Base-by-base conservation (phyloP, 352 stramenopile genomes). In the Pythium brassicae region DNA sequence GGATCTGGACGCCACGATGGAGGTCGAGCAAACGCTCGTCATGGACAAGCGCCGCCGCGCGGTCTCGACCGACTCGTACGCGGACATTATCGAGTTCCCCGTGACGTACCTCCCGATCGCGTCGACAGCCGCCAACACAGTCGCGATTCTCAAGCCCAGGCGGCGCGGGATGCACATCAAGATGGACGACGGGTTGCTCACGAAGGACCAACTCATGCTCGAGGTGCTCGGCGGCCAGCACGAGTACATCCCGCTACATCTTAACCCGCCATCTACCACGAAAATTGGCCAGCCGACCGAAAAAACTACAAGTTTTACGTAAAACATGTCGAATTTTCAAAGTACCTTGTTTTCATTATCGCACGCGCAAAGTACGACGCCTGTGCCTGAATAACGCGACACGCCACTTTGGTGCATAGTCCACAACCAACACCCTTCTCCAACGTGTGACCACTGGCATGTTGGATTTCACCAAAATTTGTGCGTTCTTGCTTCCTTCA, bases 131-230 rank as follows among this genome's bases (percentile, higher is more conserved):
- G 72, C 78, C 2, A 83, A 86, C 35, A 78, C 74, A 3, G 73
- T 86, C 19, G 73, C 77, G 43, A 66, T 89, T 14, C 64, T 91
- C 4, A 68, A 72, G 50, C 66, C 72, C 14, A 62, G 86, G 10
- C 73, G 72, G 32, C 63, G 32, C 37, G 81, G 81, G 5, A 83
- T 79, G 68, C 55, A 75, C 15, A 72, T 92, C 34, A 76, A 92
- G 25, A 78, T 92, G 37, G 81, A 92, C 59, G 81, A 92, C 56
- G 76, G 76, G 0, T 92, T 78, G 25, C 71, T 92, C 22, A 92
- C 81, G 5, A 87, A 84, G 45, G 81, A 92, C 55, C 81, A 86
- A 51, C 84, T 92, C 55, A 86, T 72, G n/a, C 60, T 92, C 20
- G 68, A 92, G 34, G 78, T 92, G 42, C 71, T 92, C 3, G 81